A percentile compares a stretch with the other conserved stretches of the same genome.
Evolutionary conservation across 2,329 filamentous ascomycete genomes (phyloP).

Genomic region (Monilinia polystroma): DNA sequence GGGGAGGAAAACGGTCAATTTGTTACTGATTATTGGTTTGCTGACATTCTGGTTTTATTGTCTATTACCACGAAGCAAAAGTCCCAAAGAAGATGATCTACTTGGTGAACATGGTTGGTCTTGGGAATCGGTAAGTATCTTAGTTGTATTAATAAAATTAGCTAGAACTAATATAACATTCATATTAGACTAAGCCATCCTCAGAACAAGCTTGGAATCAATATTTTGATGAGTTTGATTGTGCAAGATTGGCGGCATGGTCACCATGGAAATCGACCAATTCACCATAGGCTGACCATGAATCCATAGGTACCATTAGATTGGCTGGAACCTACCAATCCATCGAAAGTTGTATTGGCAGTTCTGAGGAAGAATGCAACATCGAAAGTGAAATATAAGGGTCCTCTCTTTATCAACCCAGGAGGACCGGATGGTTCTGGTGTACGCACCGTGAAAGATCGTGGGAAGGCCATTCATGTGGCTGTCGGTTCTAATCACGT

Average conservation of each 20-base stretch:
- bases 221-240: slow-evolving; percentile 5
- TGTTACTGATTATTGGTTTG: neutral
- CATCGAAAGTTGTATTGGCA: slow-evolving; percentile 26
- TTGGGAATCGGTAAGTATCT: slow-evolving; percentile 3
- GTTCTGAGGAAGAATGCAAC: slow-evolving; percentile 31
- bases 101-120: neutral
- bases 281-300: neutral
- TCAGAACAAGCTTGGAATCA: neutral
- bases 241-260: slow-evolving; percentile 10
- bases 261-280: neutral
- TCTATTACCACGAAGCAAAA: neutral
- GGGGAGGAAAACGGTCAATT: neutral
- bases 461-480: slow-evolving; percentile 43
- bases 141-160: neutral
- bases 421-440: slow-evolving; percentile 47
- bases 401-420: slow-evolving; percentile 32
- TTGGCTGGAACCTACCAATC: too few species aligned
- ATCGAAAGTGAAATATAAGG: slow-evolving; percentile 28
- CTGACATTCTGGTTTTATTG: slow-evolving; percentile 3
- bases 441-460: too few species aligned
- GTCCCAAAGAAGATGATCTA: neutral
- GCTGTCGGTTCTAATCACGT: slow-evolving; percentile 42
- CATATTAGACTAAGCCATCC: neutral
- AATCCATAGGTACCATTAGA: neutral
- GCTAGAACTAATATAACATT: neutral